These are phyloP conservation scores for Penicillium sp. DNA, from an alignment of 2,329 filamentous ascomycete species.

Conservation along the genomic window DNA sequence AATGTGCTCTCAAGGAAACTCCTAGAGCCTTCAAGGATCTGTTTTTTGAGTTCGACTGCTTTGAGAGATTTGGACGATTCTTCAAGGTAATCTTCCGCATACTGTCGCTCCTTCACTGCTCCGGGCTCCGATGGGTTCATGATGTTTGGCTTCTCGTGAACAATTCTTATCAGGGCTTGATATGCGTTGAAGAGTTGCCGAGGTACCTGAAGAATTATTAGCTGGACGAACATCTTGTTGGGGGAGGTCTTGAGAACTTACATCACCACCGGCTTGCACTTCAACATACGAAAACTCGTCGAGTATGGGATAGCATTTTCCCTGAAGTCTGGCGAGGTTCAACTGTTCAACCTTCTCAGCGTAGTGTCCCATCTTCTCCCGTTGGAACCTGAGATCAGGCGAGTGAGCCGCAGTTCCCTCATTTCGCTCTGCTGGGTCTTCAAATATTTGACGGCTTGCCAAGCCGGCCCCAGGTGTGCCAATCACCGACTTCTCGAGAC, in stretches of 20 bases:
- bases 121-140: constrained; percentile 59
- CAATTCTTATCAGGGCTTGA: constrained; percentile 73
- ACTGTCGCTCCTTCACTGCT: constrained; percentile 72
- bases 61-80: constrained; percentile 64
- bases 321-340: constrained; percentile 68
- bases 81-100: constrained; percentile 72
- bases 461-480: constrained; percentile 68
- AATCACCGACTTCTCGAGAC: constrained; percentile 79
- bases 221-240: constrained; percentile 5
- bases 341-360: constrained; percentile 75
- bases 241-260: constrained; percentile 31
- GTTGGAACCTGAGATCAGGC: constrained; percentile 71
- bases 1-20: constrained; percentile 78
- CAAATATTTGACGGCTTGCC: constrained; percentile 62
- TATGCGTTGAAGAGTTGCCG: constrained; percentile 79
- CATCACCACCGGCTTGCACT: constrained; percentile 63
- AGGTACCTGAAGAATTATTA: constrained; percentile 53
- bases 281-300: constrained; percentile 74
- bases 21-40: constrained; percentile 76
- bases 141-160: constrained; percentile 65
- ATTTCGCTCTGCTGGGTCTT: constrained; percentile 61
- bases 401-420: constrained; percentile 50
- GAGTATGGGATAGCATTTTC: constrained; percentile 68
- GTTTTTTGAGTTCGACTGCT: constrained; percentile 68
- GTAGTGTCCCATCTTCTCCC: constrained; percentile 81